These are phyloP conservation scores for Xylaria digitata DNA, from an alignment of 2,329 filamentous ascomycete genomes.

Conservation along the genomic window DNA sequence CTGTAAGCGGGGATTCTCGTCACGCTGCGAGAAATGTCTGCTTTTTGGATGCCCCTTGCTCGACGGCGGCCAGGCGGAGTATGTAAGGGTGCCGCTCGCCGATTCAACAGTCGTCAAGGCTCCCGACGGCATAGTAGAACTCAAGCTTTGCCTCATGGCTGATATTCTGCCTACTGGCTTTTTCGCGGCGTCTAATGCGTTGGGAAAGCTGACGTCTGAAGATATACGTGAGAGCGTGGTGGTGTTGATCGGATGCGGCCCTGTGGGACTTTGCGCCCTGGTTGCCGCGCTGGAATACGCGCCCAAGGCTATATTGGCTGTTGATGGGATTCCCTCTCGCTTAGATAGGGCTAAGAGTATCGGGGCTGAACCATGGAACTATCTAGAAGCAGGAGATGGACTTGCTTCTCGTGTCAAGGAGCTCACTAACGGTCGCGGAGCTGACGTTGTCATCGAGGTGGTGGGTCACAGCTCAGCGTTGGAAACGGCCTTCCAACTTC, in stretches of 20 bases:
- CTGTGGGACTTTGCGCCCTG: constrained; percentile 36
- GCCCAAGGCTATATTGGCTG: constrained; percentile 32
- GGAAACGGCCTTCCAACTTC: constrained; percentile 33
- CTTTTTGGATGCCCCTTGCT: constrained; percentile 35
- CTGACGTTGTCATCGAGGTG: constrained; percentile 37
- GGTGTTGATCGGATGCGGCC: constrained; percentile 36
- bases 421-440: constrained; percentile 33
- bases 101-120: constrained; percentile 35
- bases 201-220: constrained; percentile 15
- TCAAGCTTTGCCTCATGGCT: constrained; percentile 36
- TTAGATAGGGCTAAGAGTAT: constrained; percentile 26
- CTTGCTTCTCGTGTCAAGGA: constrained; percentile 32
- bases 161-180: constrained; percentile 39
- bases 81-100: constrained; percentile 36
- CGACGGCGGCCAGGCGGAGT: constrained; percentile 38
- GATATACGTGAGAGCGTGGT: constrained; percentile 29
- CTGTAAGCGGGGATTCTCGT: constrained; percentile 32
- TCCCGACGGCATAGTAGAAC: constrained; percentile 27
- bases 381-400: constrained; percentile 15
- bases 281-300: constrained; percentile 37
- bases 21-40: constrained; percentile 35
- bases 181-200: constrained; percentile 35
- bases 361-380: constrained; percentile 37
- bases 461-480: constrained; percentile 38
- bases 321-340: constrained; percentile 31